Base-by-base conservation (phyloP, 2,329 filamentous ascomycete genomes). In the Pestalotiopsis sp. region DNA sequence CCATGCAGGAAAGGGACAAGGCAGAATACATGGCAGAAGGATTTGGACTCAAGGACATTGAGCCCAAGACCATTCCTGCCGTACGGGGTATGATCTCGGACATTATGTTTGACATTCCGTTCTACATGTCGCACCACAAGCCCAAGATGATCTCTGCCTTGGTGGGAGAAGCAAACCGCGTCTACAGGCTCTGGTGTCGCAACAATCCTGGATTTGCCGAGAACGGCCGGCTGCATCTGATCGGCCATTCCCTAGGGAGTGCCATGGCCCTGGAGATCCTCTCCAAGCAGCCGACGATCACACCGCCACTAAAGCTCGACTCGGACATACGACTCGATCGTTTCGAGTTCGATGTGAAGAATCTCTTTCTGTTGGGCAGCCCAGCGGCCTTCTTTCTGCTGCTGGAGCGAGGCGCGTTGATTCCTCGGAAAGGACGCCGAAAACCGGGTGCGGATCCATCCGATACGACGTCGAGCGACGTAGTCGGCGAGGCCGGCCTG, bases 61-160 rank as follows among this genome's bases (percentile, higher is more conserved):
- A 97, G 4, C 95, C 94, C 1, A 88, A 91, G 57, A 96, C 93
- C 0, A 93, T 99, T 38, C 95, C 95, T 0, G 94, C 93, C 0
- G 92, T 99, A n/a, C 91, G 96, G 60, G 93, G 92, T 76, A 90
- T 99, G 77, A 97, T 99, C 70, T 97, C 93, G 57, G 96, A 99
- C 78, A 94, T 99, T 74, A 98, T 99, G 94, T 91, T 98, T 64
- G 96, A 99, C 78, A 95, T 99, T 64, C 96, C 96, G 0, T 98
- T 97, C 78, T 99, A 98, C 81, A 91, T 99, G 82, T 98, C 95
- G 0, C 93, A 97, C 69, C 95, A 98, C 81, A 97, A 98, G 76
- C 89, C 91, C 3, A 97, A 94, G 79, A 98, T 99, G 95, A 92
- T 97, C 64, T 87, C 91, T 58, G 95, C 96, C 1, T 90, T 98